Evolutionary conservation across 2,329 filamentous ascomycete species (phyloP).

Genomic region (Rasamsonia emersonii): DNA sequence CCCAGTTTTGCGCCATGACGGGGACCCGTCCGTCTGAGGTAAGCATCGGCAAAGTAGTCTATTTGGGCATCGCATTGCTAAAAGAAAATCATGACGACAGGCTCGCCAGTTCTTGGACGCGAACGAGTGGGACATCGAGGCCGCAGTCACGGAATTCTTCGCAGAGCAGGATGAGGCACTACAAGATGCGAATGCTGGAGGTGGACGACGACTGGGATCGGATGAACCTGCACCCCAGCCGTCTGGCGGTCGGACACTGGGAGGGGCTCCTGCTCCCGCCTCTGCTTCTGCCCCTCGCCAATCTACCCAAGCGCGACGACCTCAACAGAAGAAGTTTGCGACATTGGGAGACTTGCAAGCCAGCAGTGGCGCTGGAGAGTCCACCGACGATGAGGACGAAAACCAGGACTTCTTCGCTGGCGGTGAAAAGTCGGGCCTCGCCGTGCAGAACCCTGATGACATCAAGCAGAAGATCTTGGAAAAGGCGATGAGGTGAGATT

Average conservation of each 20-base stretch:
- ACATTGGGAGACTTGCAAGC: conserved; percentile 38
- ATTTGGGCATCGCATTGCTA: background rate
- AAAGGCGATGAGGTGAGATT: conserved; percentile 31
- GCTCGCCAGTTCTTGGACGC: conserved; percentile 58
- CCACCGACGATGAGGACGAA: conserved; percentile 45
- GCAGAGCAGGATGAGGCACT: conserved; percentile 35
- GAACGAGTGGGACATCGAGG: conserved; percentile 58
- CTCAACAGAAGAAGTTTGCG: conserved; percentile 38
- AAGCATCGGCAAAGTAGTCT: conserved; percentile 11
- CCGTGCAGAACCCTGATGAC: conserved; percentile 56
- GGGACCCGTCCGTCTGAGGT: conserved; percentile 43
- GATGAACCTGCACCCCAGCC: conserved; percentile 14
- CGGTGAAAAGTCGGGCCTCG: conserved; percentile 60
- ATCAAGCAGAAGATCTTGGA: conserved; percentile 44
- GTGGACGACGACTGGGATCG: conserved; percentile 16
- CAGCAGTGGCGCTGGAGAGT: conserved; percentile 27
- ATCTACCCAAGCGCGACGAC: conserved; percentile 19
- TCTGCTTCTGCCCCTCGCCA: conserved; percentile 22
- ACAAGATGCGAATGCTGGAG: conserved; percentile 22
- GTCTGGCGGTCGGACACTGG: conserved; percentile 24
- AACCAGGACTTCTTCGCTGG: conserved; percentile 54
- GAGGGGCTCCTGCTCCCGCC: conserved; percentile 20
- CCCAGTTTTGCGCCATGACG: conserved; percentile 51
- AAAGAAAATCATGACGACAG: conserved; percentile 33
- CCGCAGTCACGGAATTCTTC: conserved; percentile 56